Base-by-base conservation (phyloP, 345 rosid genomes). In the Raphanus raphanistrum region DNA sequence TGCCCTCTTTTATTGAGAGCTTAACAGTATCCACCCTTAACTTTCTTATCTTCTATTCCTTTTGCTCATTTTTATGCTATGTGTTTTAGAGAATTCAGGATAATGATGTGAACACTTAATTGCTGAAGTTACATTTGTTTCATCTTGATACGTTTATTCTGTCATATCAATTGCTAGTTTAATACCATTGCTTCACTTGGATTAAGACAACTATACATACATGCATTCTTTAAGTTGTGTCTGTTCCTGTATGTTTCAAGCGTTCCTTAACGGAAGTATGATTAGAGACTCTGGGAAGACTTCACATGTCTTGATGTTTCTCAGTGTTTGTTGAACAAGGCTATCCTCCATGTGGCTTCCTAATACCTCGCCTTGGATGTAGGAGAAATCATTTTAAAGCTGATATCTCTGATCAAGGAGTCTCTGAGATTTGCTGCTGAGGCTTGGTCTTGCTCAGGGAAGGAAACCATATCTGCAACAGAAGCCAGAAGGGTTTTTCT, bases 261-360 rank as follows among this genome's bases (percentile, higher is more conserved):
- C n/a, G 65, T 45, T 66, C 84, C 93, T 90, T 89, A 76, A 92
- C 90, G 32, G 70, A 15, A 60, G 68, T 74, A 64, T 84, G 21
- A 21, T 21, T 21, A 74, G 94, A 74, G 82, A 38, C 79, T 89
- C 66, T 94, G 97, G 98, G 97, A 94, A 72, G 94, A 89, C 79
- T 89, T 83, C 68, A 92, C 98, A 52, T 95, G 99, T 83, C 90
- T 91, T 87, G 99, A 91, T 78, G 82, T 84, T 26, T 87, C 90
- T 8, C 98, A 90, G 52, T 95, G 99, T 82, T 71, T 84, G 80
- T 77, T 95, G 70, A 92, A 92, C 87, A 88, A 88, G 80, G 79
- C 82, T 36, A 86, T 92, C 17, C 31, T 95, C 68, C 79, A 76
- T 28, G 88, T 90, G 38, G 92, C 90, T 70, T 77, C 87, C 0